Evolutionary conservation across 1,284 basidiomycete genomes (phyloP).

Genomic region (Irpex lacteus): DNA sequence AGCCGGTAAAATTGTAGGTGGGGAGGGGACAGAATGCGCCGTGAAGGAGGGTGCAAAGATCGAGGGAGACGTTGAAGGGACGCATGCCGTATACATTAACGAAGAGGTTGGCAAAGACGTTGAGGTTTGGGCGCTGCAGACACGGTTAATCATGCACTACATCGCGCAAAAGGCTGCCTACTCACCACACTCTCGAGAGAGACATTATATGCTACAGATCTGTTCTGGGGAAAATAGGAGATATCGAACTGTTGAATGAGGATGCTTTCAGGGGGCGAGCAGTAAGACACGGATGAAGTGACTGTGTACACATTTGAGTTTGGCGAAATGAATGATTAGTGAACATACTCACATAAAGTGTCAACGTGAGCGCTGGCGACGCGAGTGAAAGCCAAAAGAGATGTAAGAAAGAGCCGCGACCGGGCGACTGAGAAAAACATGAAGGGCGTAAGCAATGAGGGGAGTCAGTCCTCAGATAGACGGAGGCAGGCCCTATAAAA

Average conservation of each 20-base stretch:
- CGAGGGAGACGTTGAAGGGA: conserved; percentile 74
- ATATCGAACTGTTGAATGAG: conserved; percentile 82
- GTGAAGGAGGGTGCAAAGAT: conserved; percentile 72
- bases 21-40: conserved; percentile 89
- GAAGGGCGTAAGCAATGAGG: conserved; percentile 31
- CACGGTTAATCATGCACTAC: conserved; percentile 28
- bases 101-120: conserved; percentile 75
- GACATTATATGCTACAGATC: conserved; percentile 72
- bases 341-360: conserved; percentile 51
- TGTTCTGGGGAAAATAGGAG: conserved; percentile 68
- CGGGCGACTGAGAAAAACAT: conserved; percentile 68
- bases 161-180: conserved; percentile 23
- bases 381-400: conserved; percentile 40
- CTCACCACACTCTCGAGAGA: conserved; percentile 71
- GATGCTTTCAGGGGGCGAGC: conserved; percentile 75
- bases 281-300: conserved; percentile 88
- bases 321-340: conserved; percentile 12
- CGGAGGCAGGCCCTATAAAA: conserved; percentile 13
- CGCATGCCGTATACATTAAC: conserved; percentile 82
- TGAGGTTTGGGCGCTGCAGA: conserved; percentile 66
- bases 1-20: conserved; percentile 81
- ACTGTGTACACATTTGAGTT: conserved; percentile 36
- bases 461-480: conserved; percentile 5
- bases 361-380: conserved; percentile 47
- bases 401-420: conserved; percentile 53